Conservation (phyloP, 805 yeast genomes). For the Lachancea quebecensis region DNA sequence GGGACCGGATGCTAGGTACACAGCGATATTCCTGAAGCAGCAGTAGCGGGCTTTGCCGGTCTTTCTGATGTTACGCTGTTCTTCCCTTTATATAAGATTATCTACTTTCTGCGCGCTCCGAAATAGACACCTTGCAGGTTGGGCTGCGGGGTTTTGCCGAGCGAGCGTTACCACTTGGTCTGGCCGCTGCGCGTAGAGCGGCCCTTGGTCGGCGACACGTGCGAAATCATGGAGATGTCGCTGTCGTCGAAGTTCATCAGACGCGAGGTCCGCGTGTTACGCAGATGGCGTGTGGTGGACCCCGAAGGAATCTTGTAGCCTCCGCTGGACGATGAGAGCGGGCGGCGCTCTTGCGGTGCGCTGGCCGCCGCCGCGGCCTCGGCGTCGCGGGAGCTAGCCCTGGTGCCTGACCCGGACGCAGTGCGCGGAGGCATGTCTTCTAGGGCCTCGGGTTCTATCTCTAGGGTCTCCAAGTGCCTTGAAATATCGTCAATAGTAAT, state of each 20-base stretch:
- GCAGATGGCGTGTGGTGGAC: slow-evolving; percentile 23
- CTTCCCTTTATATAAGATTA: too few species aligned
- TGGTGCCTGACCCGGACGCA: neutral
- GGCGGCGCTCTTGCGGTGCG: neutral
- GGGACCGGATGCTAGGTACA: too few species aligned
- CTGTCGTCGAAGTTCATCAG: slow-evolving; percentile 26
- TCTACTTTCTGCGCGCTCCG: too few species aligned
- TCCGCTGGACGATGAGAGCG: slow-evolving; percentile 1
- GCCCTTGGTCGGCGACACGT: slow-evolving; percentile 22
- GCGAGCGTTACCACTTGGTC: slow-evolving; percentile 8
- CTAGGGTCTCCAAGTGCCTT: slow-evolving; percentile 32
- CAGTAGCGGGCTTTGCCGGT: too few species aligned
- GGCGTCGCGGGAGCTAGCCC: neutral
- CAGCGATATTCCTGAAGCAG: too few species aligned
- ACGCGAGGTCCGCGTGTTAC: slow-evolving; percentile 18
- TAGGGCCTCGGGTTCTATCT: slow-evolving; percentile 19
- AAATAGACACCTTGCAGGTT: too few species aligned
- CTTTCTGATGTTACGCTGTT: too few species aligned
- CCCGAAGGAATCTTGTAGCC: slow-evolving; percentile 28
- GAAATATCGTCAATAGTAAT: slow-evolving; percentile 35
- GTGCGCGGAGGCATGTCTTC: slow-evolving; percentile 2
- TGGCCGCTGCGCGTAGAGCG: slow-evolving; percentile 32
- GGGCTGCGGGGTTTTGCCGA: too few species aligned
- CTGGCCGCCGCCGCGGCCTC: neutral
- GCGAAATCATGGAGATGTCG: slow-evolving; percentile 34